Conservation (phyloP, 495 filamentous ascomycete species). For the Rhypophila decipiens region DNA sequence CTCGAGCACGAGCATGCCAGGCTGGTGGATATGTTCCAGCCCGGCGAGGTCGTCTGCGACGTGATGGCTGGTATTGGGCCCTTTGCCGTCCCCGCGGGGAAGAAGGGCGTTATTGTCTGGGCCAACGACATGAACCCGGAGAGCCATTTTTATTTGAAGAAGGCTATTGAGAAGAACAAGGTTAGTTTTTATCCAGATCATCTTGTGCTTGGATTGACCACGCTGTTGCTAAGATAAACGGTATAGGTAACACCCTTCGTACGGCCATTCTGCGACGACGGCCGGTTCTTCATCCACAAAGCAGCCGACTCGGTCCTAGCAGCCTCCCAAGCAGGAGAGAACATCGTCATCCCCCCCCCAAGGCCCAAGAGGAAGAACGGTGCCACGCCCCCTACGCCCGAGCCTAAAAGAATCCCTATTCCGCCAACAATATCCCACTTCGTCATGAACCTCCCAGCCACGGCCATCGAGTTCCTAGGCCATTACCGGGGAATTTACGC, state of each 20-base stretch:
- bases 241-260: conserved; percentile 66
- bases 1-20: conserved; percentile 83
- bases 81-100: conserved; percentile 88
- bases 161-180: conserved; percentile 72
- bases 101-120: conserved; percentile 87
- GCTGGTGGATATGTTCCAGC: conserved; percentile 67
- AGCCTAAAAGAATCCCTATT: conserved; percentile 41
- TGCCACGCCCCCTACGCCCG: conserved; percentile 23
- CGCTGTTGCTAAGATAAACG: conserved; percentile 1
- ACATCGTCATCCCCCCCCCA: conserved; percentile 33
- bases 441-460: conserved; percentile 94
- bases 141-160: conserved; percentile 62
- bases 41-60: conserved; percentile 86
- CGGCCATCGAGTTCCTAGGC: conserved; percentile 78
- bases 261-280: conserved; percentile 71
- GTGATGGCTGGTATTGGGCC: conserved; percentile 98
- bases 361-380: conserved; percentile 11
- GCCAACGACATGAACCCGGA: conserved; percentile 97
- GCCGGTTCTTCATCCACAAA: conserved; percentile 66
- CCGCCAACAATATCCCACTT: conserved; percentile 79
- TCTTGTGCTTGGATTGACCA: background rate
- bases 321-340: conserved; percentile 41
- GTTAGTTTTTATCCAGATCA: conserved; percentile 27
- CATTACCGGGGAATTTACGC: conserved; percentile 77
- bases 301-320: conserved; percentile 58